A percentile compares a stretch with the other conserved stretches of the same genome.
phyloP scores from a whole-genome alignment of 2,329 filamentous ascomycete species.

The Tympanopsis confertula region DNA sequence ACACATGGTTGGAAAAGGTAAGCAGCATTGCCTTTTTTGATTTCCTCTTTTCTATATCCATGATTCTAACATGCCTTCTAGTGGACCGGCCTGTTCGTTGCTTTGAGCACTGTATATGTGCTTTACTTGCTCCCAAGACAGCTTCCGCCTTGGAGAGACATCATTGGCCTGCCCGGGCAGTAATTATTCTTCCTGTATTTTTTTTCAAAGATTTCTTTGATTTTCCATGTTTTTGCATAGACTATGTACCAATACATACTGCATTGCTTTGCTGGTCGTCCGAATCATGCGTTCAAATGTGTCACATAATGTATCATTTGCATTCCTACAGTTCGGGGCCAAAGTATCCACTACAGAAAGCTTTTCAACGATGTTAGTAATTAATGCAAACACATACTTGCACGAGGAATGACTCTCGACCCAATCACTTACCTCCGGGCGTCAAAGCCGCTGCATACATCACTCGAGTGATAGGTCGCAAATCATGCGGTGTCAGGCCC shows the following conservation, averaged over 20 bases:
- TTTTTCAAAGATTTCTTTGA: background rate
- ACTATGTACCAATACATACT: background rate
- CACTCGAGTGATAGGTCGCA: conserved; percentile 39
- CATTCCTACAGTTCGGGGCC: background rate
- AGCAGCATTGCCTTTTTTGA: conserved; percentile 4
- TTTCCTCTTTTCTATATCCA: background rate
- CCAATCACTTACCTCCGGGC: conserved; percentile 35
- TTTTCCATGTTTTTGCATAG: background rate
- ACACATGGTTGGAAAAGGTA: conserved; percentile 61
- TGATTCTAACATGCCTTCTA: background rate
- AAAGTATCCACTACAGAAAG: background rate
- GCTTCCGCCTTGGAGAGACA: background rate
- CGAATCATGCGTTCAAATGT: background rate
- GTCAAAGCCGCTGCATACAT: conserved; percentile 45
- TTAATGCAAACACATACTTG: no score
- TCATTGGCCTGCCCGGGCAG: background rate
- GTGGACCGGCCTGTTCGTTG: background rate
- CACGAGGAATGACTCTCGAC: no score
- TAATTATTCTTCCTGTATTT: background rate
- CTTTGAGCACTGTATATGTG: background rate
- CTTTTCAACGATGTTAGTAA: no score
- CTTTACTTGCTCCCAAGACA: background rate
- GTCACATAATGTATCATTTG: background rate
- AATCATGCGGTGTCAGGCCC: conserved; percentile 19
- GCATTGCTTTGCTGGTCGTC: background rate